Percentiles rank a stretch among this genome's conserved stretches.
These are phyloP conservation scores for Pseudoperonospora humuli DNA, from an alignment of 352 stramenopile genomes.

Conservation along the genomic window DNA sequence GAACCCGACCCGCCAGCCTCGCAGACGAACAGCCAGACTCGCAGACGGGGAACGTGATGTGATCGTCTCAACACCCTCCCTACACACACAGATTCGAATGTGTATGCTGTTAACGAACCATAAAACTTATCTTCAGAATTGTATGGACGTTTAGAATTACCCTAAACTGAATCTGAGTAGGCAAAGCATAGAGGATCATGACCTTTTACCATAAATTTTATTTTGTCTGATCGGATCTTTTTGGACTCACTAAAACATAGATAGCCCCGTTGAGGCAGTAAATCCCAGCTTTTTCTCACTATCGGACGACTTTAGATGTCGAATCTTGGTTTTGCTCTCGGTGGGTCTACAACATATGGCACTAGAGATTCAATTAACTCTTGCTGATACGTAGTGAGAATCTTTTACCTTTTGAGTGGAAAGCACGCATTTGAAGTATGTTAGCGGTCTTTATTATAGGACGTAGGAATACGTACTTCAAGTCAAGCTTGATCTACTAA, in stretches of 20 bases:
- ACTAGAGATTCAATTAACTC: slow-evolving; percentile 19
- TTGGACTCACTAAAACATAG: too few relatives aligned
- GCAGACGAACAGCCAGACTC: slow-evolving; percentile 6
- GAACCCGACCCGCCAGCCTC: slow-evolving; percentile 12
- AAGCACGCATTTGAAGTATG: too few relatives aligned
- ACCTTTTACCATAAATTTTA: too few relatives aligned
- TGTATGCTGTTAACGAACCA: neutral
- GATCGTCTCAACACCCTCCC: slow-evolving; percentile 12
- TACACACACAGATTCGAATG: slow-evolving; percentile 20
- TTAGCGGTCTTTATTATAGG: too few relatives aligned
- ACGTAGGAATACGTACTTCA: neutral
- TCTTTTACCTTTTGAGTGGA: neutral
- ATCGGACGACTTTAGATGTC: too few relatives aligned
- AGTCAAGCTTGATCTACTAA: too few relatives aligned
- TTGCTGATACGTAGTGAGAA: slow-evolving; percentile 10
- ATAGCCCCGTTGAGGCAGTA: too few relatives aligned
- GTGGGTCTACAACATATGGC: too few relatives aligned
- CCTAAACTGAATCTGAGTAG: slow-evolving; percentile 12
- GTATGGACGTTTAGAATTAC: slow-evolving; percentile 17
- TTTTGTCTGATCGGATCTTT: too few relatives aligned
- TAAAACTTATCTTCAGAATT: slow-evolving; percentile 8
- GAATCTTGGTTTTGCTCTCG: too few relatives aligned
- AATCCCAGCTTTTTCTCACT: too few relatives aligned
- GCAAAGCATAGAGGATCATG: slow-evolving; percentile 6
- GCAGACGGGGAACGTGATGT: slow-evolving; percentile 6